phyloP scores from a whole-genome alignment of 352 stramenopile species.

The Thalassiosira livingstoniorum region DNA sequence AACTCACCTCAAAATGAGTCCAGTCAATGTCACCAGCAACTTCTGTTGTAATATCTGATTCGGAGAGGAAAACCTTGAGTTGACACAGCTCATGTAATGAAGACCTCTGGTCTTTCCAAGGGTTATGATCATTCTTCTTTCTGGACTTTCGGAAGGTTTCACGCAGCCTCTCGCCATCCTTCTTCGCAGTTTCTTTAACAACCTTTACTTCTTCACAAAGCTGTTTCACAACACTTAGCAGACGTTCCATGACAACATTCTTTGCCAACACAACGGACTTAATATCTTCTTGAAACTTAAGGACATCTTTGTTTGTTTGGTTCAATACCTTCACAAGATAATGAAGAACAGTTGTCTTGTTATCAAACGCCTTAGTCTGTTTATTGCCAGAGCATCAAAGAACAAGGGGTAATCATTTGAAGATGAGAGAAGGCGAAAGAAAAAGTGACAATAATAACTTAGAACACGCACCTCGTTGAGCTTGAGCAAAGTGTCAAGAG shows the following conservation, averaged over 20 bases:
- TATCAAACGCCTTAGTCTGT: conserved; percentile 89
- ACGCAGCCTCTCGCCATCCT: conserved; percentile 67
- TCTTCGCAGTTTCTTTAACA: conserved; percentile 65
- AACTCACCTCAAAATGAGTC: conserved; percentile 39
- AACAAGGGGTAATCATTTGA: too few species aligned
- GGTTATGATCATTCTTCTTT: conserved; percentile 43
- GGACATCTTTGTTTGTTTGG: conserved; percentile 91
- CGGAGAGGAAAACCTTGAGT: background rate
- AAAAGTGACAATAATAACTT: too few species aligned
- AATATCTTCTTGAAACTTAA: conserved; percentile 92
- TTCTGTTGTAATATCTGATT: background rate
- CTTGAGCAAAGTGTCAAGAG: conserved; percentile 92
- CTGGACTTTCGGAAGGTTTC: conserved; percentile 41
- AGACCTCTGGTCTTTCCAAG: conserved; percentile 57
- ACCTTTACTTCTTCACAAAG: conserved; percentile 68
- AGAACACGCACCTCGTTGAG: conserved; percentile 77
- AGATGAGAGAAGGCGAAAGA: too few species aligned
- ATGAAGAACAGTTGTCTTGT: conserved; percentile 97
- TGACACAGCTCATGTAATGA: background rate
- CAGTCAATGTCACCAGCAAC: background rate
- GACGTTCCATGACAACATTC: conserved; percentile 73
- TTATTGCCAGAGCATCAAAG: conserved; percentile 19
- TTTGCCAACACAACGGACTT: conserved; percentile 88
- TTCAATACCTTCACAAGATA: conserved; percentile 95
- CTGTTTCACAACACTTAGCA: conserved; percentile 70